Percentiles rank a stretch among this genome's conserved stretches.
Conservation (phyloP, 2,329 filamentous ascomycete species). For the Akanthomyces lecanii region DNA sequence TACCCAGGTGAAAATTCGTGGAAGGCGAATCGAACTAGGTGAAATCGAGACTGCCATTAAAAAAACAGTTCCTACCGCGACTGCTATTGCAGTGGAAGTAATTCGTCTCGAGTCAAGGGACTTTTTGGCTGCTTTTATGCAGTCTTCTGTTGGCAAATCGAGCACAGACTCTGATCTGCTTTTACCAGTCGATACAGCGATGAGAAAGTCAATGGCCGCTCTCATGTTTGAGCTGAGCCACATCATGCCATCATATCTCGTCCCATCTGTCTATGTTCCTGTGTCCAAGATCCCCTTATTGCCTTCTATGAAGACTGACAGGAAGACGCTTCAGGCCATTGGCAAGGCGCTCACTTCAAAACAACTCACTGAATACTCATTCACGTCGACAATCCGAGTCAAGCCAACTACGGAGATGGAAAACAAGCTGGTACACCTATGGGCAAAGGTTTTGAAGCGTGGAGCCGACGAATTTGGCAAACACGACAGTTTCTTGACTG, state of each 20-base stretch:
- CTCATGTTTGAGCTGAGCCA: conserved; percentile 2
- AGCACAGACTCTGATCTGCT: background rate
- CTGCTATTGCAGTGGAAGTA: background rate
- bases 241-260: conserved; percentile 18
- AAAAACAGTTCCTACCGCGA: background rate
- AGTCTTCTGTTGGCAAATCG: background rate
- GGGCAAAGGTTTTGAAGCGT: background rate
- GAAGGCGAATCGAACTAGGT: conserved; percentile 47
- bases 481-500: background rate
- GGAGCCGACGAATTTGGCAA: background rate
- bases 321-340: conserved; percentile 1
- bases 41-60: conserved; percentile 19
- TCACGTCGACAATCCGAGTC: background rate
- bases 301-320: conserved; percentile 20
- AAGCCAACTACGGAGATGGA: background rate
- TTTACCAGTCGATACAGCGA: background rate
- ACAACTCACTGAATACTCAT: background rate
- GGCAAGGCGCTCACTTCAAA: background rate
- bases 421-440: background rate
- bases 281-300: conserved; percentile 15
- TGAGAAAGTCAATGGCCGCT: background rate
- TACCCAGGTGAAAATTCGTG: conserved; percentile 52
- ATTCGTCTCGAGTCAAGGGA: background rate
- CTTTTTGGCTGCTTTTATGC: background rate
- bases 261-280: conserved; percentile 18